Percentiles rank a stretch among this genome's conserved stretches.
phyloP scores from a whole-genome alignment of 2,329 filamentous ascomycete species.

The Colletotrichum liriopes region DNA sequence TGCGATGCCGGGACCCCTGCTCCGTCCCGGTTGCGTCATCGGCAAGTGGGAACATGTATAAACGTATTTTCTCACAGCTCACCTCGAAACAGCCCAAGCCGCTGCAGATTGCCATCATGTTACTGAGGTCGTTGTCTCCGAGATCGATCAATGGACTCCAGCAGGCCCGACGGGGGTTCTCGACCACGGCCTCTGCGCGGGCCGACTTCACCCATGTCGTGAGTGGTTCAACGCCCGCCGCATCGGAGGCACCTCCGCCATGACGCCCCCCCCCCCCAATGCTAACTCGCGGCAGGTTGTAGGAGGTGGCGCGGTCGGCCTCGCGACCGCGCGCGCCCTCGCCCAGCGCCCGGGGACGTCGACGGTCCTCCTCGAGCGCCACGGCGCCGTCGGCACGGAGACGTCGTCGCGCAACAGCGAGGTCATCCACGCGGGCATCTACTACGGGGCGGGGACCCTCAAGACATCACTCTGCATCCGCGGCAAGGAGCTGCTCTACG shows the following conservation, averaged over 20 bases:
- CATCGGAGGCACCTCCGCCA: slow-evolving; percentile 13
- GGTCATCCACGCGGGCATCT: slow-evolving; percentile 96
- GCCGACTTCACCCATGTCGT: slow-evolving; percentile 65
- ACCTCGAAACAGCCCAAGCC: neutral
- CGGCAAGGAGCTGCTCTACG: slow-evolving; percentile 85
- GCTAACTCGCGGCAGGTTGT: slow-evolving; percentile 60
- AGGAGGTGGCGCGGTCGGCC: slow-evolving; percentile 79
- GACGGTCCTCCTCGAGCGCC: slow-evolving; percentile 86
- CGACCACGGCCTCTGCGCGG: slow-evolving; percentile 50
- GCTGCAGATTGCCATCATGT: slow-evolving; percentile 15
- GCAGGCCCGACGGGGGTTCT: slow-evolving; percentile 50
- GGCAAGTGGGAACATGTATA: slow-evolving; percentile 19
- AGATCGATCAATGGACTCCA: slow-evolving; percentile 8
- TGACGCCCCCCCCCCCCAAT: neutral
- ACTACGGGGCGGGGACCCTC: slow-evolving; percentile 83
- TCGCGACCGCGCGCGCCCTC: slow-evolving; percentile 83
- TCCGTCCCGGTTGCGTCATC: slow-evolving; percentile 31
- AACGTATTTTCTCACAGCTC: neutral
- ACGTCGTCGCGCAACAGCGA: slow-evolving; percentile 94
- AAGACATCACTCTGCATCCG: slow-evolving; percentile 88
- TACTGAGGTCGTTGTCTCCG: slow-evolving; percentile 2
- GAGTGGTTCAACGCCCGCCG: slow-evolving; percentile 45
- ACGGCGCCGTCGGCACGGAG: slow-evolving; percentile 83
- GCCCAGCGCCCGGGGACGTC: slow-evolving; percentile 74
- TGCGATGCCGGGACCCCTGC: slow-evolving; percentile 13